Evolutionary conservation across 495 filamentous ascomycete species (phyloP), one percentile per base, ranked within the genome.

Genomic region (Letharia lupina): DNA sequence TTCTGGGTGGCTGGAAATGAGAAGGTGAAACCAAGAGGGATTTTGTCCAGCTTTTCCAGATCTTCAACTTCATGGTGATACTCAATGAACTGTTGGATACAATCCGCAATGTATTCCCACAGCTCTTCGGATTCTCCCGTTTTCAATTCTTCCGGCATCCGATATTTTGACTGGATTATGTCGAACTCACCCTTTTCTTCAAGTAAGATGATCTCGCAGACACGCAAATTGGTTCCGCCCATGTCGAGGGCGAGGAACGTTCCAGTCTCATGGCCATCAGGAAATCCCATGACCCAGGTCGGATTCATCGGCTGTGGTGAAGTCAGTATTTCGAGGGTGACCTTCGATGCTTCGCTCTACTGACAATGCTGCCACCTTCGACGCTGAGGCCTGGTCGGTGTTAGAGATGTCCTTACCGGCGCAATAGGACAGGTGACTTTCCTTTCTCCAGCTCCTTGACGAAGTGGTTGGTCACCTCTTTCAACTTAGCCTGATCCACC

Each of bases 121-220:
- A 98, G 84, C 76, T 98, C 92, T 50, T 96, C 93, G 10, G 89
- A 85, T 42, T 87, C 87, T 69, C 94, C 95, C 9, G 88, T 90
- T 80, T 91, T 96, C 62, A 98, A 83, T 78, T 96, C 94, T 75
- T 96, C 91, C 33, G 94, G 94, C 85, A 98, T 91, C 57, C 89
- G 86, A 76, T 98, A 98, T 77, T 98, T 98, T 68, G 93, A 97
- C 79, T 98, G 94, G 70, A 93, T 96, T 73, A 98, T 98, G 73
- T 98, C 94, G 78, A 98, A 98, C 74, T 93, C 91, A 58, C 94
- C 95, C 80, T 91, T 90, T 76, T 91, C 85, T 63, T 96, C 86
- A 33, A 90, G 91, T 73, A 98, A 79, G 68, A 87, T 90, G 73
- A 98, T 93, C 76, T 98, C 91, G 79, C 94, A 98, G 71, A 98